phyloP scores from a whole-genome alignment of 1,284 basidiomycete genomes.

The Apiotrichum domesticum region DNA sequence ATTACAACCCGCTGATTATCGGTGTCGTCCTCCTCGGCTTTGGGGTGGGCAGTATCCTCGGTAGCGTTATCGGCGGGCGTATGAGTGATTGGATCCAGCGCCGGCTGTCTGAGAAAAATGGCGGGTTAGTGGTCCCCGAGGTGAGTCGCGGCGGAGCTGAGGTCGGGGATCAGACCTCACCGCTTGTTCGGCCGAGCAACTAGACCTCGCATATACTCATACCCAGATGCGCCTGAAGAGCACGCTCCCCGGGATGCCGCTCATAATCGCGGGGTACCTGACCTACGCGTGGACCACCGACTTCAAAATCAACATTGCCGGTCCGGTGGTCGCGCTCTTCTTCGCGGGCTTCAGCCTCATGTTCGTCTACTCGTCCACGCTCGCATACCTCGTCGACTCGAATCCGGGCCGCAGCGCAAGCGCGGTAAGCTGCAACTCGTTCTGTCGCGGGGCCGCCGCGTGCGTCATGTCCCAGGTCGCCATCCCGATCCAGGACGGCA shows the following conservation, averaged over 20 bases:
- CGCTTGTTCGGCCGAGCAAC: no score
- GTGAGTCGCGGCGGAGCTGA: background rate
- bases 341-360: slow-evolving; percentile 64
- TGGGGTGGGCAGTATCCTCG: slow-evolving; percentile 62
- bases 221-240: slow-evolving; percentile 62
- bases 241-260: slow-evolving; percentile 49
- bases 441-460: slow-evolving; percentile 38
- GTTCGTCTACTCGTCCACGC: slow-evolving; percentile 46
- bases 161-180: no score
- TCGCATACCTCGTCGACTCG: slow-evolving; percentile 62
- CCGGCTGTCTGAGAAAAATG: slow-evolving; percentile 56
- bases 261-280: slow-evolving; percentile 52
- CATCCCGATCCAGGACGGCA: slow-evolving; percentile 46
- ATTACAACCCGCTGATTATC: slow-evolving; percentile 63
- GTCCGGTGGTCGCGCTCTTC: slow-evolving; percentile 55
- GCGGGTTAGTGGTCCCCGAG: slow-evolving; percentile 60
- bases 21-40: slow-evolving; percentile 70
- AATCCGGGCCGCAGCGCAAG: slow-evolving; percentile 50
- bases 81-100: slow-evolving; percentile 65
- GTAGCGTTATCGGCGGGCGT: slow-evolving; percentile 67
- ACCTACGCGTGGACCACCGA: slow-evolving; percentile 72
- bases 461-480: slow-evolving; percentile 44
- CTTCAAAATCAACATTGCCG: slow-evolving; percentile 56
- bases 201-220: background rate
- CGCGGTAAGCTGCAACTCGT: slow-evolving; percentile 41